These are phyloP conservation scores for Luffa aegyptiaca DNA, from an alignment of 306 rosid genomes.

Conservation along the genomic window DNA sequence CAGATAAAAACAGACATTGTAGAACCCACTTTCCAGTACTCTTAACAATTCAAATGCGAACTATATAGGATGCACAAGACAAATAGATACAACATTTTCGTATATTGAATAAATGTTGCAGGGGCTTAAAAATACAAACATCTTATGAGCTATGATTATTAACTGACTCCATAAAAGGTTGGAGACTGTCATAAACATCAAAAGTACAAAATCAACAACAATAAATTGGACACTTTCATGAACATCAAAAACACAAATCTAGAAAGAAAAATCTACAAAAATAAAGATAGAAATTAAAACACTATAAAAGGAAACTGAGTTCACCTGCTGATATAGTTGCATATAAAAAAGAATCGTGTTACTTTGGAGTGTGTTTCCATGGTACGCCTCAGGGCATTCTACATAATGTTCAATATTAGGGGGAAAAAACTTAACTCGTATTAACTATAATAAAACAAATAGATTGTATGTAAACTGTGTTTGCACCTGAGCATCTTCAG, in stretches of 20 bases:
- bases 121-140: no score
- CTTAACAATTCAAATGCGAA: background rate
- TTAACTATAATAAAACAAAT: background rate
- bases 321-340: conserved; percentile 95
- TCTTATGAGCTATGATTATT: no score
- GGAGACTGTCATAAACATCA: background rate
- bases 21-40: background rate
- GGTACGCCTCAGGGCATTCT: conserved; percentile 92
- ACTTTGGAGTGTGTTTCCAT: conserved; percentile 95
- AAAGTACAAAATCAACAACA: background rate
- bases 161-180: no score
- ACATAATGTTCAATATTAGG: conserved; percentile 16
- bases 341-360: conserved; percentile 86
- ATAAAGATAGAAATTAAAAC: background rate
- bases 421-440: background rate
- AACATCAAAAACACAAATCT: background rate
- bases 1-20: background rate
- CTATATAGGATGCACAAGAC: background rate
- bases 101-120: background rate
- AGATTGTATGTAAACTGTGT: background rate
- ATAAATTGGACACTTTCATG: background rate
- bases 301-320: background rate
- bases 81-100: background rate
- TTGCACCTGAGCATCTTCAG: conserved; percentile 93
- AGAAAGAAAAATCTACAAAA: background rate